phyloP scores from a whole-genome alignment of 306 rosid species.

The Alnus rubra region DNA sequence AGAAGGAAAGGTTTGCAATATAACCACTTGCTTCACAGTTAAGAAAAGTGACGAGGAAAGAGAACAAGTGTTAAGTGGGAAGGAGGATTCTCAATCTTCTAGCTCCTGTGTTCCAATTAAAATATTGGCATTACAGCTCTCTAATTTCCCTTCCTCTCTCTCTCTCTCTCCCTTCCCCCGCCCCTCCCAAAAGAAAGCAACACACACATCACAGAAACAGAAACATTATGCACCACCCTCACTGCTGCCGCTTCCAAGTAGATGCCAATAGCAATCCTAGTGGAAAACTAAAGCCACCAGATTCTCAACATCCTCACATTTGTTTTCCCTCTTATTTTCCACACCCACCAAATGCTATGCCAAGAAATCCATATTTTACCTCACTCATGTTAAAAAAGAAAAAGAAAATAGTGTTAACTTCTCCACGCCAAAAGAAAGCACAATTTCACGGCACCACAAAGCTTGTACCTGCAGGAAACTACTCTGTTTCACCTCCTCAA shows the following conservation, averaged over 20 bases:
- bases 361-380: background rate
- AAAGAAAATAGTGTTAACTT: background rate
- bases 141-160: background rate
- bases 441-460: background rate
- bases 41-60: background rate
- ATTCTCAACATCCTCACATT: background rate
- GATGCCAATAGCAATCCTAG: background rate
- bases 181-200: too few species aligned
- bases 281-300: slow-evolving; percentile 6
- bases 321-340: slow-evolving; percentile 1
- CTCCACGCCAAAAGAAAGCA: background rate
- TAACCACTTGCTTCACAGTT: background rate
- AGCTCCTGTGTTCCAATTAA: background rate
- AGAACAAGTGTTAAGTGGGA: background rate
- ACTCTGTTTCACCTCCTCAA: slow-evolving; percentile 45
- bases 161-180: background rate
- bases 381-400: background rate
- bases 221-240: background rate
- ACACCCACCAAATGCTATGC: background rate
- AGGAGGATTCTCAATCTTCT: background rate
- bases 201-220: background rate
- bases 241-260: background rate
- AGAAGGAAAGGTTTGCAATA: background rate
- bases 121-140: background rate
- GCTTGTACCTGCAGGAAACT: slow-evolving; percentile 53